Percentiles rank a stretch among this genome's conserved stretches.
Evolutionary conservation across 2,329 filamentous ascomycete species (phyloP).

Genomic region (Fusarium hainanense): DNA sequence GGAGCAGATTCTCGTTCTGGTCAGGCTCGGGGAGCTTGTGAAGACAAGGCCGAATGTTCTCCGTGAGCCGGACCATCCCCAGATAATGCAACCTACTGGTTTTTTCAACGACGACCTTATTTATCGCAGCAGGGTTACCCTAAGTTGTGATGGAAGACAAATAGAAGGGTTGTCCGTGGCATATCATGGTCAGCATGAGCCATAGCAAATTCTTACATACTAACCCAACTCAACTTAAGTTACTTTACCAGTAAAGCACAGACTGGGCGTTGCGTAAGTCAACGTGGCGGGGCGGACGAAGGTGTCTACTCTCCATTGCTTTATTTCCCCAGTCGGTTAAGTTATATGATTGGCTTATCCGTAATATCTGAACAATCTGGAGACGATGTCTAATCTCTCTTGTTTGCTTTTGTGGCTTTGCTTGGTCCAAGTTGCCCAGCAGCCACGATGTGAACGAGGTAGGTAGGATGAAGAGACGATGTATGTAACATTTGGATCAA

Average conservation of each 20-base stretch:
- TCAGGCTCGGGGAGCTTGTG: not conserved
- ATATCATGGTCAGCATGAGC: not conserved
- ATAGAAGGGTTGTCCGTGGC: not conserved
- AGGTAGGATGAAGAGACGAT: not conserved
- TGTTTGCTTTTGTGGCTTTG: constrained; percentile 3
- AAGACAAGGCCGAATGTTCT: constrained; percentile 15
- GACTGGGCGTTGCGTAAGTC: constrained; percentile 25
- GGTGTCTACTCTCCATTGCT: not conserved
- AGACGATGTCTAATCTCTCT: constrained; percentile 5
- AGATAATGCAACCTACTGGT: not conserved
- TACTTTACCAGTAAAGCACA: constrained; percentile 16
- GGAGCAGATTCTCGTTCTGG: not conserved
- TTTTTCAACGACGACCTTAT: not conserved
- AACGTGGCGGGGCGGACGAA: constrained; percentile 22
- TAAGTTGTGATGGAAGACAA: not conserved
- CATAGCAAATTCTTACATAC: constrained; percentile 1
- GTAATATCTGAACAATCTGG: constrained; percentile 5
- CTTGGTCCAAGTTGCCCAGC: constrained; percentile 15
- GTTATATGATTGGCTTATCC: constrained; percentile 16
- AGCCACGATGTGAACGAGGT: constrained; percentile 14
- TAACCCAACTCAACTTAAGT: not conserved
- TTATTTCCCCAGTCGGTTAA: not conserved
- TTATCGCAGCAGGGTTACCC: not conserved
- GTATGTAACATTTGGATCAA: constrained; percentile 29
- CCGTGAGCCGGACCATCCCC: not conserved